Percentiles rank a stretch among this genome's conserved stretches.
These are phyloP conservation scores for Gastrolobium bilobum DNA, from an alignment of 306 rosid genomes.

Conservation along the genomic window DNA sequence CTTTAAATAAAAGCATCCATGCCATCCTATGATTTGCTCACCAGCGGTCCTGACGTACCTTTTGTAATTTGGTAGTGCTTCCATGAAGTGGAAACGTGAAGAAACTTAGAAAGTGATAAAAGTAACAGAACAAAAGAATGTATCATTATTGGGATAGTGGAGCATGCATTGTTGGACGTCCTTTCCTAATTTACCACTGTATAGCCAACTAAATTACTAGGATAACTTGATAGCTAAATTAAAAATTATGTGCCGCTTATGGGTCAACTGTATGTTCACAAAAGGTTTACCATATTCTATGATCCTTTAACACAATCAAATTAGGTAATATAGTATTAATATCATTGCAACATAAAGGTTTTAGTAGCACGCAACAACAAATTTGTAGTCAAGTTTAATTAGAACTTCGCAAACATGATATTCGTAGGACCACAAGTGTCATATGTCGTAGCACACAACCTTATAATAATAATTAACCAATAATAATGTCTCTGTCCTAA, in stretches of 20 bases:
- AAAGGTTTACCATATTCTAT: not conserved
- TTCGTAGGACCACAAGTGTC: not conserved
- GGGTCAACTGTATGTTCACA: not conserved
- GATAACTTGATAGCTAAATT: not conserved
- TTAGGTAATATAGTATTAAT: not conserved
- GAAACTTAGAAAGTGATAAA: constrained; percentile 51
- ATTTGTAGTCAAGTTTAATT: not conserved
- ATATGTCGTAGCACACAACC: not conserved
- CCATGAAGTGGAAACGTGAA: constrained; percentile 46
- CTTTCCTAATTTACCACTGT: constrained; percentile 39
- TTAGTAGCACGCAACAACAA: constrained; percentile 23
- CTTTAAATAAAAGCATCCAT: constrained; percentile 47
- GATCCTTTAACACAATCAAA: not conserved
- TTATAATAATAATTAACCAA: constrained; percentile 11
- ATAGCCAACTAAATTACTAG: constrained; percentile 4
- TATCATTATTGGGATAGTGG: constrained; percentile 38
- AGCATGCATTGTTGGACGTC: constrained; percentile 54
- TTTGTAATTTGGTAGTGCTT: constrained; percentile 52
- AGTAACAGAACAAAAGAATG: constrained; percentile 39
- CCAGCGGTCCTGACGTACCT: constrained; percentile 32
- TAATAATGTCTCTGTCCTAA: constrained; percentile 39
- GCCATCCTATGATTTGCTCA: constrained; percentile 42
- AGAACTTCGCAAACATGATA: not conserved
- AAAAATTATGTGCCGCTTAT: constrained; percentile 14
- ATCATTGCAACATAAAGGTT: constrained; percentile 17